Evolutionary conservation across 2,329 filamentous ascomycete species (phyloP).

Genomic region (Drechslerella stenobrocha): DNA sequence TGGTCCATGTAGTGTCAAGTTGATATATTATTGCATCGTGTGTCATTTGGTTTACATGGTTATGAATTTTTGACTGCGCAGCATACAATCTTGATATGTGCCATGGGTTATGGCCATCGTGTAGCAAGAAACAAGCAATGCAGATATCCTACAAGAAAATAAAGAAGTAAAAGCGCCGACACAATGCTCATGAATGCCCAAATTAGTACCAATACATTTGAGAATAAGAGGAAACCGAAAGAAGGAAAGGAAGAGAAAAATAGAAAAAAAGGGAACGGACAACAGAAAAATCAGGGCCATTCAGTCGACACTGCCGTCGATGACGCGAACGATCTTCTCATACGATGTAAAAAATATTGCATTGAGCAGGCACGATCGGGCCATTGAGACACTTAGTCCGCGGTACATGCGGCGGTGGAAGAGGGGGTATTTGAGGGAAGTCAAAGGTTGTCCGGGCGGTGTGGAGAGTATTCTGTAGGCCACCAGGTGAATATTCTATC

Average conservation of each 20-base stretch:
- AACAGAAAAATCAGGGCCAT: background rate
- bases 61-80: too few relatives aligned
- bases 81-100: too few relatives aligned
- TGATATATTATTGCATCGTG: too few relatives aligned
- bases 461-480: conserved; percentile 34
- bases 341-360: conserved; percentile 89
- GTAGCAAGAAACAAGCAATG: background rate
- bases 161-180: conserved; percentile 21
- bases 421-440: conserved; percentile 71
- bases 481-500: conserved; percentile 49
- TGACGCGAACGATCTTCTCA: conserved; percentile 69
- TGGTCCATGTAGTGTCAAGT: background rate
- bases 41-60: too few relatives aligned
- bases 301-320: conserved; percentile 46
- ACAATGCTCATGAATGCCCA: conserved; percentile 12
- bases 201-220: background rate
- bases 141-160: conserved; percentile 7
- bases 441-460: conserved; percentile 34
- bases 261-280: background rate
- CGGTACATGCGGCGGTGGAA: conserved; percentile 79
- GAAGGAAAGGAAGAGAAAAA: background rate
- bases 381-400: conserved; percentile 80
- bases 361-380: conserved; percentile 78
- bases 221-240: conserved; percentile 8
- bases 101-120: background rate